phyloP scores from a whole-genome alignment of 306 rosid genomes.

The Dryas drummondii region DNA sequence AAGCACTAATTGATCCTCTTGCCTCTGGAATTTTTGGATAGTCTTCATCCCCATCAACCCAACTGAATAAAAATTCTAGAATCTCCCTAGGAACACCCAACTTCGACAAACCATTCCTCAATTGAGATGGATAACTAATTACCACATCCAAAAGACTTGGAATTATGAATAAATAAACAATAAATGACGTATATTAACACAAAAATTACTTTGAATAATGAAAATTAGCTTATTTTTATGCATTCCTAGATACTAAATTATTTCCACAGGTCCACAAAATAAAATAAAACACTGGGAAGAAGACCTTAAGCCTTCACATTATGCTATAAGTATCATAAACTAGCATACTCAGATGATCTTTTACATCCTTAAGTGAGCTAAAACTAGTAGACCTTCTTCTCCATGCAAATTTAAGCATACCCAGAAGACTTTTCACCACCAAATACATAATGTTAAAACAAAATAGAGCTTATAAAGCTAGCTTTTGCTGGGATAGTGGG shows the following conservation, averaged over 20 bases:
- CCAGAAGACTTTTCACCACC: neutral
- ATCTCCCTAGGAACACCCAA: slow-evolving; percentile 66
- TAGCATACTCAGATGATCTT: too few relatives aligned
- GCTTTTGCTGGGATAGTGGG: too few relatives aligned
- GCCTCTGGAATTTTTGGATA: slow-evolving; percentile 80
- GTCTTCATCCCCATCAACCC: slow-evolving; percentile 36
- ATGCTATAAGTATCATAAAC: too few relatives aligned
- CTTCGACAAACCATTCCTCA: slow-evolving; percentile 61
- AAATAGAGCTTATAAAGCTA: neutral
- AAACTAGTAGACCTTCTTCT: neutral
- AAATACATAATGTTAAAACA: neutral
- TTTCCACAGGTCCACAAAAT: neutral
- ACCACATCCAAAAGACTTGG: slow-evolving; percentile 33
- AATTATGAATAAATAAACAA: neutral
- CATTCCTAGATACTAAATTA: neutral
- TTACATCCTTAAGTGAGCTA: too few relatives aligned
- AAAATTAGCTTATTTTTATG: neutral
- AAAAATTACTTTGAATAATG: neutral
- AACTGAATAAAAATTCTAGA: slow-evolving; percentile 53
- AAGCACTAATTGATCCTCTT: slow-evolving; percentile 62
- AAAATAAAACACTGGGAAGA: too few relatives aligned
- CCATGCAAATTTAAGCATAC: neutral
- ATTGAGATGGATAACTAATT: slow-evolving; percentile 52
- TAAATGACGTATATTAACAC: neutral
- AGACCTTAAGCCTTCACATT: too few relatives aligned